phyloP scores from a whole-genome alignment of 2,329 filamentous ascomycete genomes.

The Diplodia corticola region DNA sequence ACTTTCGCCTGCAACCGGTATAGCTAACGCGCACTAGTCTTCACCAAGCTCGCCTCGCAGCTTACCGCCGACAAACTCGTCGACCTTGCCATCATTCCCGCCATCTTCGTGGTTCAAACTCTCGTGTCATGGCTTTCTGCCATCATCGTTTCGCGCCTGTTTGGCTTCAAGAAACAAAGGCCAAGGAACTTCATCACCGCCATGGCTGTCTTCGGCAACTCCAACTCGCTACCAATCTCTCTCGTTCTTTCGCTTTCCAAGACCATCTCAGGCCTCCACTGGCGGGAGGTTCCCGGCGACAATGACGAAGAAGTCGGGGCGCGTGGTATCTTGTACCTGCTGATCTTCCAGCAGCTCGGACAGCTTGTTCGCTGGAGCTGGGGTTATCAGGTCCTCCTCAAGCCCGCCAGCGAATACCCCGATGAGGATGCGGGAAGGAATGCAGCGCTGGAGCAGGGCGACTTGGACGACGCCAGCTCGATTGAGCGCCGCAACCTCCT shows the following conservation, averaged over 20 bases:
- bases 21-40: constrained; percentile 60
- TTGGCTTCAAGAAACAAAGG: constrained; percentile 73
- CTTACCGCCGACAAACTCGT: constrained; percentile 85
- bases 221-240: constrained; percentile 95
- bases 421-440: constrained; percentile 57
- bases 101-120: constrained; percentile 89
- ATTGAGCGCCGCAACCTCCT: constrained; percentile 38
- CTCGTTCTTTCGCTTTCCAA: constrained; percentile 91
- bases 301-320: constrained; percentile 95
- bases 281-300: constrained; percentile 86
- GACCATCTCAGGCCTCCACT: constrained; percentile 88
- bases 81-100: constrained; percentile 90
- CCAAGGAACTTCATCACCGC: constrained; percentile 93
- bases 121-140: constrained; percentile 81
- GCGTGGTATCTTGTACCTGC: constrained; percentile 87
- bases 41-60: constrained; percentile 94
- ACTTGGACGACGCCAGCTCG: constrained; percentile 54
- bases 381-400: constrained; percentile 94
- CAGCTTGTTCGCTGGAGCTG: constrained; percentile 96
- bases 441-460: constrained; percentile 48
- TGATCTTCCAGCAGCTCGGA: constrained; percentile 97
- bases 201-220: constrained; percentile 98
- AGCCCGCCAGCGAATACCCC: constrained; percentile 72
- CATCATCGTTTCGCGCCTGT: constrained; percentile 67
- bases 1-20: background rate